Base-by-base conservation (phyloP, 179 eudicot species). In the Actinidia polygama region DNA sequence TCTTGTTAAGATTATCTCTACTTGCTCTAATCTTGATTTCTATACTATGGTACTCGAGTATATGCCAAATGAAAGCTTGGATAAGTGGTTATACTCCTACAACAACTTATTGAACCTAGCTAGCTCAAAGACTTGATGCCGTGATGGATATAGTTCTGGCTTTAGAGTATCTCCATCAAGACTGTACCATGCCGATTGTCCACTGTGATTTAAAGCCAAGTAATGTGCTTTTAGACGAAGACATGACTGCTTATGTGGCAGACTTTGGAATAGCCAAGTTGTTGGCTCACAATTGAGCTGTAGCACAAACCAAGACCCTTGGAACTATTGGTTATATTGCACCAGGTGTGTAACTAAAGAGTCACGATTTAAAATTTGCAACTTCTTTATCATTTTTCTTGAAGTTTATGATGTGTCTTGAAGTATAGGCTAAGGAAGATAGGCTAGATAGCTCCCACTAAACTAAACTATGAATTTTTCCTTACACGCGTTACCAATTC, bases 151-250 rank as follows among this genome's bases (percentile, higher is more conserved):
- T 77, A 36, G 81, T 81, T 4, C 16, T 21, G 2, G 81, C 80
- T 16, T 24, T 82, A 47, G 84, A 75, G 51, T 82, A 82, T 67
- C 84, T 75, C 23, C 84, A 82, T 54, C 51, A 64, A n/a, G 84
- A 51, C 40, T 82, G 70, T 69, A 47, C 23, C 3, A 58, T 64
- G n/a, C 74, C 75, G 4, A n/a, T 82, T 11, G 68, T 76, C 9
- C 80, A 82, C 36, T 82, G 84, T 64, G 84, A 75, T 30, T 58
- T 81, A 5, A 81, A 81, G 21, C 84, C 79, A 14, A 62, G 44
- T 11, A 75, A 82, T 21, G 66, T 82, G 30, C 80, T 76, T 3
- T 47, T 82, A 4, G 84, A 82, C 16, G 66, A 67, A 4, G 67
- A 67, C 18, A 64, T 82, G 68, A 57, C 50, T 40, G 84, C 80